Base-by-base conservation (phyloP, 2,329 filamentous ascomycete genomes). In the Cadophora sp. region DNA sequence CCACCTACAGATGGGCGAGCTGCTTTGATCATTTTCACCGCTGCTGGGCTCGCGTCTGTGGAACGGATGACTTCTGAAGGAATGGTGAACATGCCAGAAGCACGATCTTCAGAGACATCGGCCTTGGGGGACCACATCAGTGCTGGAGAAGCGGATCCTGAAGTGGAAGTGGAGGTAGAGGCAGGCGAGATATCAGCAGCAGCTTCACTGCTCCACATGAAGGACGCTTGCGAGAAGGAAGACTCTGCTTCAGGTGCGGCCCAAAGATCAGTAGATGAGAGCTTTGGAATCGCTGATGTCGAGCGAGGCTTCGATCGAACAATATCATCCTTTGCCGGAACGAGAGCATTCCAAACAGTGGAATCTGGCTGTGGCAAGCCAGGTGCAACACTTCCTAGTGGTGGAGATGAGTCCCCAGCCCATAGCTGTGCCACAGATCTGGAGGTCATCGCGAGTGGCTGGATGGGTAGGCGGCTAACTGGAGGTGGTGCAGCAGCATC, bases 351-450 rank as follows among this genome's bases (percentile, higher is more conserved):
- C 73, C 74, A 76, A 13, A 69, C 43, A 50, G 24, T 59, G 18
- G 66, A 53, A 8, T 69, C 65, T 14, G 74, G 73, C 58, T 75
- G 73, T 50, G 72, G 68, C n/a, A 75, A 62, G 5, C 74, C 70
- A 36, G 9, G 56, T 0, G 6, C 22, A 22, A 18, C 24, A 24
- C 33, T 47, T 36, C 14, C 30, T 14, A 41, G 14, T 53, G 58
- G n/a, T 43, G 51, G 53, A 14, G 47, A 43, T 4, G 30, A 27
- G 36, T 55, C 58, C 7, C 30, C 56, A 22, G 43, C 24, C 73
- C 73, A 74, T n/a, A 75, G 68, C 20, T 70, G 55, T n/a, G 50
- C 51, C 8, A 39, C 36, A 11, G 55, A 13, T 48, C 47, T 33
- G 24, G 62, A 20, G 13, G 24, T 30, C 39, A 69, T 56, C 16